A percentile compares a stretch with the other conserved stretches of the same genome.
Evolutionary conservation across 257 asterid genomes (phyloP).

Genomic region (Capsicum rhomboideum): DNA sequence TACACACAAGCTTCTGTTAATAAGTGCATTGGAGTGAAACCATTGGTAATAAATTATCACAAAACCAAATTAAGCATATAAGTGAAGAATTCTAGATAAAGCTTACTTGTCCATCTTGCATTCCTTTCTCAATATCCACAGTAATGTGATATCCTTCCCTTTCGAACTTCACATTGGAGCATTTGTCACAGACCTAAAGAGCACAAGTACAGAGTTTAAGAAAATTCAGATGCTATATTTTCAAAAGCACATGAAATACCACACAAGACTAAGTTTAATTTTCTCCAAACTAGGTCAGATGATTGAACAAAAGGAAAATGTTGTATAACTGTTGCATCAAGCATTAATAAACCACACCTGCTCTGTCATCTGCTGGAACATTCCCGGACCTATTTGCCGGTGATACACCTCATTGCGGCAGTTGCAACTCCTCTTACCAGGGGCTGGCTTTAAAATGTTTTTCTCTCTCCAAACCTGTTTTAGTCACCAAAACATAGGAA

Average conservation of each 20-base stretch:
- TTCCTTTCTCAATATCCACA: slow-evolving; percentile 95
- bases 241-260: not conserved
- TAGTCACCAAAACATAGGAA: not conserved
- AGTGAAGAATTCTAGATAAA: not conserved
- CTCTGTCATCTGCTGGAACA: slow-evolving; percentile 99
- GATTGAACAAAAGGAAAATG: not conserved
- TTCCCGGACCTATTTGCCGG: slow-evolving; percentile 97
- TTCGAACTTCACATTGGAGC: slow-evolving; percentile 89
- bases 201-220: not conserved
- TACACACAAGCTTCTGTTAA: not conserved
- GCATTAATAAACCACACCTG: slow-evolving; percentile 41
- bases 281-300: not conserved
- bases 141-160: slow-evolving; percentile 90
- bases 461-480: slow-evolving; percentile 95
- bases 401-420: slow-evolving; percentile 98
- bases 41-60: too few species aligned
- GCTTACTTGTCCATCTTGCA: slow-evolving; percentile 96
- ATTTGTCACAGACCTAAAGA: slow-evolving; percentile 82
- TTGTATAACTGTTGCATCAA: not conserved
- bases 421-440: slow-evolving; percentile 96
- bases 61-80: not conserved
- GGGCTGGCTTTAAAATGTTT: slow-evolving; percentile 80
- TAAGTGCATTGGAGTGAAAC: not conserved
- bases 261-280: too few species aligned
- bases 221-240: not conserved